A percentile compares a stretch with the other conserved stretches of the same genome.
phyloP scores from a whole-genome alignment of 1,284 basidiomycete species.

The Ceratobasidium papillatum region DNA sequence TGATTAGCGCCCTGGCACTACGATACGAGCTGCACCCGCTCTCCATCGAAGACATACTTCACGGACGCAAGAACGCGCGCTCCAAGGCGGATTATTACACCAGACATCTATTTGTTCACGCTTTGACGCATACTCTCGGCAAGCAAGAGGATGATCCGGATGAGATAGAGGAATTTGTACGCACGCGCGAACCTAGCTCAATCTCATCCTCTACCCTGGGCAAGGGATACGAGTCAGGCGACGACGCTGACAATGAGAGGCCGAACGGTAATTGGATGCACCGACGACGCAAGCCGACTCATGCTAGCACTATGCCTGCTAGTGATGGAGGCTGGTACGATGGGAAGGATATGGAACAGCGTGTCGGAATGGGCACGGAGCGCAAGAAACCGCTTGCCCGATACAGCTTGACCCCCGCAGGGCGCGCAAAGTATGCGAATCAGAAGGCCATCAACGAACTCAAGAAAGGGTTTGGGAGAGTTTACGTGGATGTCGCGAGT shows the following conservation, averaged over 20 bases:
- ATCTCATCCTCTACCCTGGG: not conserved
- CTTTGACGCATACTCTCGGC: constrained; percentile 66
- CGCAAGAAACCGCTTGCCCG: constrained; percentile 11
- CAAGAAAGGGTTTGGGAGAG: constrained; percentile 64
- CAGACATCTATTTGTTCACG: constrained; percentile 71
- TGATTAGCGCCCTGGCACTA: constrained; percentile 69
- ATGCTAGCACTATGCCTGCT: not conserved
- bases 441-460: constrained; percentile 57
- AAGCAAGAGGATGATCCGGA: constrained; percentile 48
- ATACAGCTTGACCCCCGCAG: constrained; percentile 1
- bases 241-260: not conserved
- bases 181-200: constrained; percentile 10
- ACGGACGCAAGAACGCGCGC: constrained; percentile 60
- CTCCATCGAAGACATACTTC: constrained; percentile 72
- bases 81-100: constrained; percentile 76
- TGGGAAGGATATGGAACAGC: constrained; percentile 24
- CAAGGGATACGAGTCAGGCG: not conserved
- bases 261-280: not conserved
- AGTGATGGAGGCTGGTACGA: constrained; percentile 6
- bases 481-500: constrained; percentile 66
- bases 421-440: constrained; percentile 49
- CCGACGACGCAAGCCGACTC: not conserved
- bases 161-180: constrained; percentile 1
- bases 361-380: constrained; percentile 1
- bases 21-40: constrained; percentile 77